A percentile compares a stretch with the other conserved stretches of the same genome.
Evolutionary conservation across 225 moss, liverwort and hornwort genomes (phyloP).

Genomic region (Bryoerythrophyllum caledonicum): DNA sequence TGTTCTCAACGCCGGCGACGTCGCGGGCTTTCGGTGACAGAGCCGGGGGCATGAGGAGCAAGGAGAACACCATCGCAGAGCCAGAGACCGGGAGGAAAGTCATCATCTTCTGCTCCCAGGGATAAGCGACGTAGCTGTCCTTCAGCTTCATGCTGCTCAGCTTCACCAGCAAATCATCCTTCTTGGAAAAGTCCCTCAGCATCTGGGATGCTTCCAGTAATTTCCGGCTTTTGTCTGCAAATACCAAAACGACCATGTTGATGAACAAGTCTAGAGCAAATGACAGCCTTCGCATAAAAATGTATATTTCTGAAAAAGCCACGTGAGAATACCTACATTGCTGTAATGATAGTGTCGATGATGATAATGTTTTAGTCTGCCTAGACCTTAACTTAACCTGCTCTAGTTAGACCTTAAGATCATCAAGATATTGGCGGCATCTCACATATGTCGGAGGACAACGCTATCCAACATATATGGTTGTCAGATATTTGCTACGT

Average conservation of each 20-base stretch:
- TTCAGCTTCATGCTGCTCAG: conserved; percentile 46
- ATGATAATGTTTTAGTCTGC: background rate
- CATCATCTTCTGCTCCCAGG: conserved; percentile 57
- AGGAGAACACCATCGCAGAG: conserved; percentile 54
- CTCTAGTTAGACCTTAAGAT: background rate
- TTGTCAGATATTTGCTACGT: no score
- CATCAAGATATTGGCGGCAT: background rate
- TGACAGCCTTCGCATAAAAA: background rate
- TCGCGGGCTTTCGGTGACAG: conserved; percentile 44
- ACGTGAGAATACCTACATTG: background rate
- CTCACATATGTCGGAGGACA: no score
- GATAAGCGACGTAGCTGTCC: conserved; percentile 52
- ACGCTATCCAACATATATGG: no score
- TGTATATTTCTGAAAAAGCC: background rate
- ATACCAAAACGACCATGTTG: background rate
- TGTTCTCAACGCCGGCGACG: conserved; percentile 42
- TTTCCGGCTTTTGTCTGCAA: conserved; percentile 43
- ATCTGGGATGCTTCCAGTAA: conserved; percentile 44
- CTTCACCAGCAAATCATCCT: conserved; percentile 43
- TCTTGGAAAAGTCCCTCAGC: conserved; percentile 42
- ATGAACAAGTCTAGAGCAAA: background rate
- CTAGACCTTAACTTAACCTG: background rate
- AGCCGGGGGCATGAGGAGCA: conserved; percentile 50
- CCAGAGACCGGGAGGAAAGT: conserved; percentile 44
- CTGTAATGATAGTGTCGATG: background rate